Evolutionary conservation across 1,284 basidiomycete species (phyloP).

Genomic region (Sparassis latifolia): DNA sequence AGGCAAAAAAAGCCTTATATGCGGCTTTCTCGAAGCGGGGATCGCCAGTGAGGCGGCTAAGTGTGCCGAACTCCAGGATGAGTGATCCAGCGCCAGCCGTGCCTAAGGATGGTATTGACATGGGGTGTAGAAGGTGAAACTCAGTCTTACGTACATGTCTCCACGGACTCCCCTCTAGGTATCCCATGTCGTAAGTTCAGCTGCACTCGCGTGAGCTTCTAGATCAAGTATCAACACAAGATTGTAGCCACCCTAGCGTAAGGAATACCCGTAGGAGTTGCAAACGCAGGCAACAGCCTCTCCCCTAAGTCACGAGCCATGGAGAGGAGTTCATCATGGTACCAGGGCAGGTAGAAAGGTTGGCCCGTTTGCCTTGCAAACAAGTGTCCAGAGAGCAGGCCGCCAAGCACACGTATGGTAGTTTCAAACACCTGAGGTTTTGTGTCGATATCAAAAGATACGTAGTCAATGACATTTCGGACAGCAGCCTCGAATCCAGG

Average conservation of each 20-base stretch:
- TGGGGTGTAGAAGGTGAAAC: neutral
- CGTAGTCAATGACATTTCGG: constrained; percentile 66
- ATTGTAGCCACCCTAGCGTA: constrained; percentile 65
- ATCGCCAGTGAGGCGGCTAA: constrained; percentile 85
- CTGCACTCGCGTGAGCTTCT: constrained; percentile 29
- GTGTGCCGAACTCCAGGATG: constrained; percentile 86
- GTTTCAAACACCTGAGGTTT: constrained; percentile 91
- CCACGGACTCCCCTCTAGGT: constrained; percentile 58
- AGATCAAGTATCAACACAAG: constrained; percentile 5
- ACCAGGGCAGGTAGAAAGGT: constrained; percentile 72
- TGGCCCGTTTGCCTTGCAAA: constrained; percentile 62
- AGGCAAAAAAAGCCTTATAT: constrained; percentile 80
- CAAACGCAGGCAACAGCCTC: constrained; percentile 82
- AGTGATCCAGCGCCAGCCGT: constrained; percentile 89
- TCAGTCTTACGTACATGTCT: constrained; percentile 57
- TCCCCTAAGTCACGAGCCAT: constrained; percentile 83
- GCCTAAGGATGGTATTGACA: constrained; percentile 37
- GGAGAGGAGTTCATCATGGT: constrained; percentile 65
- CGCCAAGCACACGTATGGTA: constrained; percentile 85
- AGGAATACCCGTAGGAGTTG: constrained; percentile 83
- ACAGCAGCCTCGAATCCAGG: constrained; percentile 73
- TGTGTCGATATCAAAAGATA: constrained; percentile 84
- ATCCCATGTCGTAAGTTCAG: constrained; percentile 74
- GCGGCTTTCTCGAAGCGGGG: constrained; percentile 81
- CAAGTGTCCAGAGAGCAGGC: constrained; percentile 81